Evolutionary conservation across 2,329 filamentous ascomycete genomes (phyloP).

Genomic region (Sarocladiaceae sp.): DNA sequence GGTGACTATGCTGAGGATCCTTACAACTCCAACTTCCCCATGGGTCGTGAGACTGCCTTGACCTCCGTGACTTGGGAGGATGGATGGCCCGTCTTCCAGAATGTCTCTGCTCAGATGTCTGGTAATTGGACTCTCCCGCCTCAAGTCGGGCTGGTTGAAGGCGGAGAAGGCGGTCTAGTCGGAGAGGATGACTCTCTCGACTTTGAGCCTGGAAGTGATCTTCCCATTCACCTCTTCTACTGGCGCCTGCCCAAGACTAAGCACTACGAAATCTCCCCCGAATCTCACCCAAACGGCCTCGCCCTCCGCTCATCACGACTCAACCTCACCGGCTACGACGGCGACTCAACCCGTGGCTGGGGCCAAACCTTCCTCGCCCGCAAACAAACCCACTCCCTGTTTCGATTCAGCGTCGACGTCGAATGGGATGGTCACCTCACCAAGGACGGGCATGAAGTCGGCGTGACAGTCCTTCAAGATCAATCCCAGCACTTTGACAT

Average conservation of each 20-base stretch:
- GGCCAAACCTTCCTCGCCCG: constrained; percentile 43
- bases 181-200: constrained; percentile 38
- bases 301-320: constrained; percentile 43
- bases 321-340: constrained; percentile 44
- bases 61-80: constrained; percentile 43
- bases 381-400: constrained; percentile 51
- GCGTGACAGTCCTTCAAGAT: constrained; percentile 48
- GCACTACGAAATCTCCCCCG: constrained; percentile 41
- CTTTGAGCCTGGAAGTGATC: constrained; percentile 36
- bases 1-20: constrained; percentile 15
- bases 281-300: constrained; percentile 37
- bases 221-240: constrained; percentile 52
- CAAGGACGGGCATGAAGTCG: constrained; percentile 42
- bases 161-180: constrained; percentile 18
- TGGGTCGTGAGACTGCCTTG: constrained; percentile 51
- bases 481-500: constrained; percentile 50
- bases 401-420: constrained; percentile 44
- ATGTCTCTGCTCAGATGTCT: constrained; percentile 20
- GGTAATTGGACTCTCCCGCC: constrained; percentile 29
- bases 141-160: constrained; percentile 18
- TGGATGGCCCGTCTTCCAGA: constrained; percentile 40
- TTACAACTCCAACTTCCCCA: constrained; percentile 34
- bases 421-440: constrained; percentile 31
- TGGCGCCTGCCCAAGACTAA: constrained; percentile 47
- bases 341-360: constrained; percentile 12